phyloP scores from a whole-genome alignment of 257 asterid species.

The Nicotiana obtusifolia region DNA sequence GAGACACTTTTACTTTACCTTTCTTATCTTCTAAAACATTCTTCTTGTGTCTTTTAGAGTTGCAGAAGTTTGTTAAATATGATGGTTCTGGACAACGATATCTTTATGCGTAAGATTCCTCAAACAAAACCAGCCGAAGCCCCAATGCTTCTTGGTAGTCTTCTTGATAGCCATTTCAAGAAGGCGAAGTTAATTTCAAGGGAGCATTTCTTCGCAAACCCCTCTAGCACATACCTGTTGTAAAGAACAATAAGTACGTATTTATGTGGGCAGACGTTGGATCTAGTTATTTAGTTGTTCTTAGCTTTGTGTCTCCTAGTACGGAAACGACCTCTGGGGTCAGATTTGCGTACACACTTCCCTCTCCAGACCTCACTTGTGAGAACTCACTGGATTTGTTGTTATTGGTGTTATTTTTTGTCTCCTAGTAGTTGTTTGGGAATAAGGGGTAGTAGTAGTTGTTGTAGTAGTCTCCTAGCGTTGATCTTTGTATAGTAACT shows the following conservation, averaged over 20 bases:
- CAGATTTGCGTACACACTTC: too few relatives aligned
- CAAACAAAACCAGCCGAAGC: conserved; percentile 44
- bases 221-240: conserved; percentile 49
- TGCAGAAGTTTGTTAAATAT: conserved; percentile 66
- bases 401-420: neutral
- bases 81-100: conserved; percentile 61
- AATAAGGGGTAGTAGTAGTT: neutral
- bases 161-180: conserved; percentile 39
- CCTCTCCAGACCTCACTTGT: too few relatives aligned
- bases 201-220: conserved; percentile 82
- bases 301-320: neutral
- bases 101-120: conserved; percentile 50
- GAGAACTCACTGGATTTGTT: too few relatives aligned
- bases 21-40: conserved; percentile 14
- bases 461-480: neutral
- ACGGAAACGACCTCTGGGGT: too few relatives aligned
- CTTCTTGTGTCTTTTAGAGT: conserved; percentile 51
- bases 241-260: conserved; percentile 17
- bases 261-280: neutral
- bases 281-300: neutral
- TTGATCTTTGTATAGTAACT: neutral
- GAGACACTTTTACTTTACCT: neutral
- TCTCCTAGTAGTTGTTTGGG: neutral
- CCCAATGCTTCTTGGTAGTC: conserved; percentile 54
- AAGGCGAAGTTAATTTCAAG: conserved; percentile 35